Base-by-base conservation (phyloP, 176 grass and related monocot genomes). In the Typha latifolia region DNA sequence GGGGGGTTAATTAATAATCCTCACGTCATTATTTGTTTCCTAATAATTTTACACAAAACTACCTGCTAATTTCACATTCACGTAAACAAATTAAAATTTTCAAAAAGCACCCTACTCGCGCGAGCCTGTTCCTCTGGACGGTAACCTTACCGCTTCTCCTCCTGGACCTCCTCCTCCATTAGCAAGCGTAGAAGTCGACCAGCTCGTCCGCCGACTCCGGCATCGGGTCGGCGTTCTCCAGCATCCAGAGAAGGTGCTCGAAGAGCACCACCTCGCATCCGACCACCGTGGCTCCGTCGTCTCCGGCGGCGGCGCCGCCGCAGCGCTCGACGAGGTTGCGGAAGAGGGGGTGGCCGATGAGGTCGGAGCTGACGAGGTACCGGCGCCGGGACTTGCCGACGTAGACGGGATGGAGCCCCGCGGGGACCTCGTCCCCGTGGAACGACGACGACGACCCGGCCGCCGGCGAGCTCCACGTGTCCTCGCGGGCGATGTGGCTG, bases 211-310 rank as follows among this genome's bases (percentile, higher is more conserved):
- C 73, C 4, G 87, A 96, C 78, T 96, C 91, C 37, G 91, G 91
- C 72, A 82, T 81, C 26, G 84, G 87, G 66, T 91, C 91, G 53
- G 84, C 91, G 80, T 91, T 96, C 79, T 91, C 87, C 61, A 96
- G 84, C 91, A 96, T 96, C 91, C 87, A 96, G 55, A 91, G 81
- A 56, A 96, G 87, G 87, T 96, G 91, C 69, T 96, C 91, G 77
- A 96, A 96, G 68, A 96, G 82, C 61, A 96, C 91, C 67, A 96
- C 87, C 87, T 96, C 91, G 77, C 91, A 96, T 47, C 91, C 91
- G 4, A 96, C 77, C 65, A 74, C 61, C 48, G 48, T 51, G 12
- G 48, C 14, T 1, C 21, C 71, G 48, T 1, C 61, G 15, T 71
- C 56, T 9, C 74, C 84, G 12, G 20, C n/a, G 13, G 50, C 72